Conservation (phyloP, 2,329 filamentous ascomycete species). For the Zalaria sp. region DNA sequence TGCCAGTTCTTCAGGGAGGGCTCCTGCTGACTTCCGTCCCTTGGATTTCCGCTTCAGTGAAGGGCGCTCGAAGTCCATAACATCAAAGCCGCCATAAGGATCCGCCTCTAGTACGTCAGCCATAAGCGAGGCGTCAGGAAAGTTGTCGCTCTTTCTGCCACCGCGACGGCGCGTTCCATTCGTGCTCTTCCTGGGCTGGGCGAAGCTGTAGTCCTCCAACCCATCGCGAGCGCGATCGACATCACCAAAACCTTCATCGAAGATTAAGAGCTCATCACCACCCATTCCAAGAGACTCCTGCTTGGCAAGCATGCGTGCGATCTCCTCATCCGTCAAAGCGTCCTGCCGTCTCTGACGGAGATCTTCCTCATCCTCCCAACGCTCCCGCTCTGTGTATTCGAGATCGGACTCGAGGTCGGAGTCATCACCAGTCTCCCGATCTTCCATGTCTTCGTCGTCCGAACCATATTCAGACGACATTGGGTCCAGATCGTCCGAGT, state of each 20-base stretch:
- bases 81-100: slow-evolving; percentile 58
- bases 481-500: slow-evolving; percentile 3
- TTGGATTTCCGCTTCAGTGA: slow-evolving; percentile 54
- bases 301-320: slow-evolving; percentile 47
- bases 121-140: slow-evolving; percentile 41
- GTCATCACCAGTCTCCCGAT: slow-evolving; percentile 20
- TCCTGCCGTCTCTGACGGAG: slow-evolving; percentile 24
- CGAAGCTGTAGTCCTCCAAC: slow-evolving; percentile 13
- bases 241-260: slow-evolving; percentile 27
- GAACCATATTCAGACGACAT: slow-evolving; percentile 11
- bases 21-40: slow-evolving; percentile 31
- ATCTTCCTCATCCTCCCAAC: slow-evolving; percentile 26
- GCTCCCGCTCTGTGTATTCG: slow-evolving; percentile 17
- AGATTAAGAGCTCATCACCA: slow-evolving; percentile 43
- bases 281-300: slow-evolving; percentile 50
- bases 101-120: slow-evolving; percentile 45
- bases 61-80: slow-evolving; percentile 69
- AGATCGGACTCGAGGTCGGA: slow-evolving; percentile 20
- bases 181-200: slow-evolving; percentile 8
- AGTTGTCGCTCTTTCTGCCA: slow-evolving; percentile 20
- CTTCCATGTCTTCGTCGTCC: slow-evolving; percentile 21
- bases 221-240: slow-evolving; percentile 15
- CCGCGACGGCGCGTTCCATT: slow-evolving; percentile 7
- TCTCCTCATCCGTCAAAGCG: slow-evolving; percentile 42
- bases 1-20: slow-evolving; percentile 17